Evolutionary conservation across 257 asterid species (phyloP), one percentile per base, ranked within the genome.

Genomic region (Dorcoceras hygrometricum): DNA sequence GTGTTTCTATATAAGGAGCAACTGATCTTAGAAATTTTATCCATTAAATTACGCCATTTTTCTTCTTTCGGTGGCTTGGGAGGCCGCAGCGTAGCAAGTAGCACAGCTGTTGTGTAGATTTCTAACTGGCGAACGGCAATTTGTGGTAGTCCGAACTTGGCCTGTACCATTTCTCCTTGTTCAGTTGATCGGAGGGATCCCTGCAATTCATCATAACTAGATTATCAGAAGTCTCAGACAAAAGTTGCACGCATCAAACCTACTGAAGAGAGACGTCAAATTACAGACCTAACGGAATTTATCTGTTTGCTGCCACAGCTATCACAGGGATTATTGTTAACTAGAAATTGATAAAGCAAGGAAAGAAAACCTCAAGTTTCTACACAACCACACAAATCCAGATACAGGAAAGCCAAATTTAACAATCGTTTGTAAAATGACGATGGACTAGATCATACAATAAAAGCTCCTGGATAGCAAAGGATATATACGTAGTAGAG

Each of bases 81-180:
- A 7, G 98, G 98, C 28, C 86, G 81, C 59, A 93, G 71, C 63
- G 97, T 93, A 28, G 98, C 91, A 1, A 93, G 98, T 53, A 93
- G 89, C 26, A 93, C 99, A 6, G 97, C 97, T 7, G 97, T 87
- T 5, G 99, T 90, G 83, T 90, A 90, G 73, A 93, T 90, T 75
- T 90, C 97, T 62, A 93, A 75, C 87, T 93, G 99, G 22, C 97
- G 87, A 59, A 90, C 84, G n/a, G 99, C 96, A 74, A 86, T 88
- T 63, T 90, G 91, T 54, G 99, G 97, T 53, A 88, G 81, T 27
- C 99, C 99, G 31, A 93, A 93, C 63, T 93, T 93, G 14, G 99
- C 99, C 71, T 93, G 99, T 76, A 93, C 99, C 99, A 93, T 93
- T 84, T 93, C 99, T 70, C 99, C 99, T 81, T 93, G 99, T 67